These are phyloP conservation scores for Pelargonium myrrhifolium DNA, from an alignment of 441 rosid genomes.

Conservation along the genomic window DNA sequence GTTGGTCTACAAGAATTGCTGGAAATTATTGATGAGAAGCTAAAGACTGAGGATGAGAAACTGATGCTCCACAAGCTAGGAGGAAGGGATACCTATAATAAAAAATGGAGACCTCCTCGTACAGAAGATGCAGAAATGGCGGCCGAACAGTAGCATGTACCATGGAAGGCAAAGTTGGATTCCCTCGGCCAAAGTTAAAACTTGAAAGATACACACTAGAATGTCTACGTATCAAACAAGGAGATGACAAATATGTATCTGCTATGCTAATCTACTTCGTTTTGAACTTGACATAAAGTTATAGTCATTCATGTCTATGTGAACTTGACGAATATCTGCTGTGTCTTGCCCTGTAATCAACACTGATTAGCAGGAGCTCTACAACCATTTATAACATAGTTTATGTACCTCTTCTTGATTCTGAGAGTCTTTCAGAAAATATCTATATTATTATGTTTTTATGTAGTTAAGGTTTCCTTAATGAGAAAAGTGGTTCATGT, in stretches of 20 bases:
- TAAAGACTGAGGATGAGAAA: constrained; percentile 38
- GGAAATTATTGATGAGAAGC: constrained; percentile 48
- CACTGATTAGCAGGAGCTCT: neutral
- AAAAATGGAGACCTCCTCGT: constrained; percentile 76
- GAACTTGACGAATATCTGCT: too few species aligned
- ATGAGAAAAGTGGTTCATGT: too few species aligned
- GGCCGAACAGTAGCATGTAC: constrained; percentile 24
- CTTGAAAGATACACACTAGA: too few species aligned
- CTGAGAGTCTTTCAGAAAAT: neutral
- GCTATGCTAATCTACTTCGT: too few species aligned
- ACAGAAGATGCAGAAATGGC: constrained; percentile 29
- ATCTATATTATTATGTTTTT: too few species aligned
- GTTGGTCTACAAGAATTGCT: constrained; percentile 70
- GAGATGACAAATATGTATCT: too few species aligned
- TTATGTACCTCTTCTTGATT: neutral
- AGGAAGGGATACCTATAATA: constrained; percentile 32
- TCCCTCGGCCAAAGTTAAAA: too few species aligned
- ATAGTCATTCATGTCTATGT: too few species aligned
- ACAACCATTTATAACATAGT: neutral
- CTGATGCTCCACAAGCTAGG: constrained; percentile 28
- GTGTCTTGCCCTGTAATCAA: neutral
- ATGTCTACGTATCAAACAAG: too few species aligned
- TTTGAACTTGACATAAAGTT: too few species aligned
- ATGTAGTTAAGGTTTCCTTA: too few species aligned
- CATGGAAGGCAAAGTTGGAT: too few species aligned